Conservation (phyloP, 495 filamentous ascomycete genomes). For the Tuber magnatum region DNA sequence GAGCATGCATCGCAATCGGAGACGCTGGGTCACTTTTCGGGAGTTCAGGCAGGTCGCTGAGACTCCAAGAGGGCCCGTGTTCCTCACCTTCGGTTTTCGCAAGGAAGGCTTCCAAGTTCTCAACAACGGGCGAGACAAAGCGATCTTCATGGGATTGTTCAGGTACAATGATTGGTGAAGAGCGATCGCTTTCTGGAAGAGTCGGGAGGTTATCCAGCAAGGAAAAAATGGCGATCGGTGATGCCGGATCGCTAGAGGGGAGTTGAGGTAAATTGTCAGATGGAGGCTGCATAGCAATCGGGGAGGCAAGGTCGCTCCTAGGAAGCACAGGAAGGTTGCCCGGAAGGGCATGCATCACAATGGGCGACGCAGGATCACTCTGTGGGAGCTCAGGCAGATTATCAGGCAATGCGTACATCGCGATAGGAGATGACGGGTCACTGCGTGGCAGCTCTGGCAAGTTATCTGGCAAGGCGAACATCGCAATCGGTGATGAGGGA, state of each 20-base stretch:
- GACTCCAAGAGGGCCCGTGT: too few relatives aligned
- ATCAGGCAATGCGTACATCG: not conserved
- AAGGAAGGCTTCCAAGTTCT: too few relatives aligned
- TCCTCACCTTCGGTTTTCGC: too few relatives aligned
- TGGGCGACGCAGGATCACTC: constrained; percentile 11
- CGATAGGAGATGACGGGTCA: not conserved
- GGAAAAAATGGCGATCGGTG: too few relatives aligned
- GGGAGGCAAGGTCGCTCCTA: not conserved
- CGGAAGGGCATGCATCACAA: not conserved
- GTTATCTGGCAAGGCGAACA: constrained; percentile 7
- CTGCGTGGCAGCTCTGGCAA: not conserved
- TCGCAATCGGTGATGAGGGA: constrained; percentile 20
- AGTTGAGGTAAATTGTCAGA: too few relatives aligned
- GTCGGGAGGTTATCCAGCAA: too few relatives aligned
- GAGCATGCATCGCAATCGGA: not conserved
- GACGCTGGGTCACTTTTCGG: constrained; percentile 10
- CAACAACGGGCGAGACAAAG: too few relatives aligned
- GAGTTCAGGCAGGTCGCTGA: constrained; percentile 18
- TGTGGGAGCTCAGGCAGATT: constrained; percentile 20
- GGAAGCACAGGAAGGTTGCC: not conserved
- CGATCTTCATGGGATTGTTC: too few relatives aligned
- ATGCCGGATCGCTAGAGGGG: too few relatives aligned
- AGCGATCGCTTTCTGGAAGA: too few relatives aligned
- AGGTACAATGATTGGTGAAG: too few relatives aligned
- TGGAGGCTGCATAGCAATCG: not conserved